Percentiles rank a stretch among this genome's conserved stretches.
Evolutionary conservation across 2,329 filamentous ascomycete species (phyloP).

Genomic region (Fusarium hainanense): DNA sequence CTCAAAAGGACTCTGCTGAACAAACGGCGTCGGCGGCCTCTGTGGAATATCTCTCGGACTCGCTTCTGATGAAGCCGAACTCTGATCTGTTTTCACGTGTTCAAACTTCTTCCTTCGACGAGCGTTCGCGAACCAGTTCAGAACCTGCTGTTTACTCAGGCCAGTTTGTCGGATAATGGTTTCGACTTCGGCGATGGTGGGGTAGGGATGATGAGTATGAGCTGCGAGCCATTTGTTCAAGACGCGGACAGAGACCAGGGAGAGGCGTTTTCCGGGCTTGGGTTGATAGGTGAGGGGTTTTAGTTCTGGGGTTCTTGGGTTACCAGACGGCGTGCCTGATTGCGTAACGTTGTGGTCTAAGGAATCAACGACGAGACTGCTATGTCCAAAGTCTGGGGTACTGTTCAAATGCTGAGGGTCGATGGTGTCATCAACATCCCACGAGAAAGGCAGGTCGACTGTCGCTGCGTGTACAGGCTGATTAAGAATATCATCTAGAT

Average conservation of each 20-base stretch:
- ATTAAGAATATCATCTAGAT: rapidly evolving
- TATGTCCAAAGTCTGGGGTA: too few species aligned
- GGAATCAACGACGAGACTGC: too few species aligned
- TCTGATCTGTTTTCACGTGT: background rate
- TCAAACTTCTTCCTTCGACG: conserved; percentile 75
- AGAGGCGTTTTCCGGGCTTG: conserved; percentile 33
- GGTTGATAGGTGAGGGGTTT: background rate
- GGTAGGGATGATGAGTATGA: conserved; percentile 82
- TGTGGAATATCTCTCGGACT: background rate
- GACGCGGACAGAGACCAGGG: conserved; percentile 23
- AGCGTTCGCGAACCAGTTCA: conserved; percentile 90
- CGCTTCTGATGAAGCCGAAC: background rate
- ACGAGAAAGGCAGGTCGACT: background rate
- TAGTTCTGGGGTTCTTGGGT: rapidly evolving
- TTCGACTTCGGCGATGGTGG: conserved; percentile 83
- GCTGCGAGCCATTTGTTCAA: conserved; percentile 71
- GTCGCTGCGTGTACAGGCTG: background rate
- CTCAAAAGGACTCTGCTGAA: conserved; percentile 45
- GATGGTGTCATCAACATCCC: background rate
- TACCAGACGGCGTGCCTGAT: too few species aligned
- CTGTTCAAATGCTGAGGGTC: background rate
- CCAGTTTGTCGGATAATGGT: conserved; percentile 78
- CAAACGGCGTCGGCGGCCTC: conserved; percentile 60
- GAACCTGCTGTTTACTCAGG: conserved; percentile 80
- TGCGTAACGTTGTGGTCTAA: too few species aligned